These are phyloP conservation scores for Elaeagnus macrophylla DNA, from an alignment of 306 rosid species.

Conservation along the genomic window DNA sequence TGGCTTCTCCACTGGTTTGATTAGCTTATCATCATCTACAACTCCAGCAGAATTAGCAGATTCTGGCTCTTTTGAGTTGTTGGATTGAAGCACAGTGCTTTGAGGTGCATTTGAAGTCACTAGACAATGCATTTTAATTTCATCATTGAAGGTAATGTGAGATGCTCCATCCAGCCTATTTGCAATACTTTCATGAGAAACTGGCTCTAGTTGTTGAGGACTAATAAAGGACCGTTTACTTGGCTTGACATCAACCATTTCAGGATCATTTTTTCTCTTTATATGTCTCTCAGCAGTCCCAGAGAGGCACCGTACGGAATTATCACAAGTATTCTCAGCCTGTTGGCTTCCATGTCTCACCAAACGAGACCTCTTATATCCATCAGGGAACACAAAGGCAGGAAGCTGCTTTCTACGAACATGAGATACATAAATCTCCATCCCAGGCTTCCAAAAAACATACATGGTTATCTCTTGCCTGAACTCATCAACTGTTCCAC, in stretches of 20 bases:
- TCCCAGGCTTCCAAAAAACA: slow-evolving; percentile 81
- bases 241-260: slow-evolving; percentile 28
- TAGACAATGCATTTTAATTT: slow-evolving; percentile 25
- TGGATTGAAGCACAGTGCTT: slow-evolving; percentile 22
- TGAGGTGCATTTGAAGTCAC: slow-evolving; percentile 23
- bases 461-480: slow-evolving; percentile 73
- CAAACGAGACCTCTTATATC: slow-evolving; percentile 54
- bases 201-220: slow-evolving; percentile 41
- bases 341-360: slow-evolving; percentile 40
- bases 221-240: slow-evolving; percentile 44
- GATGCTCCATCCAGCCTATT: slow-evolving; percentile 38
- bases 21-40: slow-evolving; percentile 43
- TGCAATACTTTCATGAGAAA: slow-evolving; percentile 35
- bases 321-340: slow-evolving; percentile 17
- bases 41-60: slow-evolving; percentile 21
- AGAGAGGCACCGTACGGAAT: slow-evolving; percentile 29
- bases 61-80: slow-evolving; percentile 19
- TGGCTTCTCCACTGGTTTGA: slow-evolving; percentile 39
- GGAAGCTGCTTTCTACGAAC: slow-evolving; percentile 96
- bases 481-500: slow-evolving; percentile 93
- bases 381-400: slow-evolving; percentile 77
- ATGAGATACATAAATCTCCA: slow-evolving; percentile 89
- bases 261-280: slow-evolving; percentile 65
- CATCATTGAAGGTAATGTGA: slow-evolving; percentile 31
- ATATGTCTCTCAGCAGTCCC: slow-evolving; percentile 47